Evolutionary conservation across 1,139 yeast species (phyloP).

Genomic region (Pichia sp.): DNA sequence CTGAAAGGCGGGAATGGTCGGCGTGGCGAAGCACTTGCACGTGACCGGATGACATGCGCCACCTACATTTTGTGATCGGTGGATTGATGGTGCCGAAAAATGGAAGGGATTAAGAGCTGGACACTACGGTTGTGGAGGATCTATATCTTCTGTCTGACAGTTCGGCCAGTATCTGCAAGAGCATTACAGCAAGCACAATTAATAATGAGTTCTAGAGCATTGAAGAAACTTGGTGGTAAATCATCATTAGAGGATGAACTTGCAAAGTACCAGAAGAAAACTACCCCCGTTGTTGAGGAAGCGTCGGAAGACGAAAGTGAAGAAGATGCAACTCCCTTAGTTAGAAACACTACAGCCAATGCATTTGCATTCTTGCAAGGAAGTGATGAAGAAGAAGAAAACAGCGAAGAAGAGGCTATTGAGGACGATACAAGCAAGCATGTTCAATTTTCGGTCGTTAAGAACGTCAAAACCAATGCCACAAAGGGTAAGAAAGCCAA

Average conservation of each 20-base stretch:
- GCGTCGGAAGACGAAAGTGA: constrained; percentile 16
- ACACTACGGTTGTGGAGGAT: too few species aligned
- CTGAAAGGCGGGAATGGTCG: too few species aligned
- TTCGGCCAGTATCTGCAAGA: too few species aligned
- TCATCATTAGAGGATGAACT: constrained; percentile 39
- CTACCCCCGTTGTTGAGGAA: constrained; percentile 19
- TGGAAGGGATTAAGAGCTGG: too few species aligned
- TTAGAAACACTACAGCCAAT: constrained; percentile 34
- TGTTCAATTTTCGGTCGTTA: constrained; percentile 22
- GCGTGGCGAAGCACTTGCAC: too few species aligned
- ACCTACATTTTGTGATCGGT: too few species aligned
- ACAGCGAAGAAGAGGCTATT: constrained; percentile 15
- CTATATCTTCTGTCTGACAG: too few species aligned
- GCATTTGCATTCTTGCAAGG: constrained; percentile 54
- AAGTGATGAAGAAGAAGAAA: constrained; percentile 31
- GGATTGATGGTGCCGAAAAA: too few species aligned
- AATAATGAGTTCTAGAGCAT: constrained; percentile 67
- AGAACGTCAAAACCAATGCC: constrained; percentile 13
- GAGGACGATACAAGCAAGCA: constrained; percentile 15
- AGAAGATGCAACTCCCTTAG: constrained; percentile 1
- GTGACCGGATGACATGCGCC: too few species aligned
- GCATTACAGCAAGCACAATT: too few species aligned
- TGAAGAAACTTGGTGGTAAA: constrained; percentile 50
- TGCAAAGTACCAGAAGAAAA: constrained; percentile 19
- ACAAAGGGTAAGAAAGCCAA: constrained; percentile 9